Base-by-base conservation (phyloP, 495 filamentous ascomycete genomes). In the Penicillium goetzii region DNA sequence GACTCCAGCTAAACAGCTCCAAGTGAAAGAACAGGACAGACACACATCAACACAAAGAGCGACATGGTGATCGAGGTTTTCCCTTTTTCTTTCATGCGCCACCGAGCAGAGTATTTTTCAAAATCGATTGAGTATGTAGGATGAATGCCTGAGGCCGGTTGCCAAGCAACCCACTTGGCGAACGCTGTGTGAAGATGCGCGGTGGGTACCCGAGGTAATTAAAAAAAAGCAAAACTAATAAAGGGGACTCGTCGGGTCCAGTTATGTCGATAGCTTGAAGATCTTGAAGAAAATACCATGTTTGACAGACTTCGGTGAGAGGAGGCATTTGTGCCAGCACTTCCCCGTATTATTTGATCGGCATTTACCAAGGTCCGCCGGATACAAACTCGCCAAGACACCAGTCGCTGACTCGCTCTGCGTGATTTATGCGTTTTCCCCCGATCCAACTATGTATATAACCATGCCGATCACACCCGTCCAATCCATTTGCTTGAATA, bases 321-420 rank as follows among this genome's bases (percentile, higher is more conserved):
- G 11, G 52, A 55, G 52, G 30, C n/a, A 55, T 23, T 55, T 55
- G 52, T 36, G 52, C 52, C 30, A 51, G 25, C 30, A 9, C 21
- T 23, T 25, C 19, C 19, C 10, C 9, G 41, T 45, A 11, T 21
- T 45, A 11, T 21, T 47, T 11, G 4, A 6, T 36, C 28, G 30
- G 52, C 36, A 33, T 9, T 30, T 9, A 7, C 0, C 14, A 32
- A 55, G n/a, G 19, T 19, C 51, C 28, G 51, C 0, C 14, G 14
- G 7, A 3, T 19, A 21, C 52, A 55, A 36, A 34, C 28, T 30
- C 26, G 47, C 25, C 47, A 51, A 51, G 47, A 15, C 47, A 1
- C 47, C n/a, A 21, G 32, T 32, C 49, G 7, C 4, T 19, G 43
- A 8, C 17, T 6, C 0, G 11, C 32, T 30, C 17, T 55, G 52